A percentile compares a stretch with the other conserved stretches of the same genome.
Evolutionary conservation across 352 stramenopile genomes (phyloP).

Genomic region (Phytophthora niederhauseri): DNA sequence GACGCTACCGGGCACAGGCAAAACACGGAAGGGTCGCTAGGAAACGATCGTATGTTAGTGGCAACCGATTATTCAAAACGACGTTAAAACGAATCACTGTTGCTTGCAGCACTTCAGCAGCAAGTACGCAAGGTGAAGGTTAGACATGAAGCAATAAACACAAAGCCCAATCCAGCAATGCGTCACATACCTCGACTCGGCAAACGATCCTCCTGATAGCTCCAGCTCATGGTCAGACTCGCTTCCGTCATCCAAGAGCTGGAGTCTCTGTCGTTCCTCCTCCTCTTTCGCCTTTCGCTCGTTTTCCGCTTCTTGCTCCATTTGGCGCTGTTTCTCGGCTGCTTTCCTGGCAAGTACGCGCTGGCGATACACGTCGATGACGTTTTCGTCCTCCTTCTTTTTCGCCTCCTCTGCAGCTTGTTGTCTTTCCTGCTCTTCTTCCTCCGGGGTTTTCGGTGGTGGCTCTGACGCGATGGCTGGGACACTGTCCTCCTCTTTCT

Average conservation of each 20-base stretch:
- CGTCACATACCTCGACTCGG: not conserved
- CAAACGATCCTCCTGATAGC: not conserved
- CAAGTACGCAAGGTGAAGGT: not conserved
- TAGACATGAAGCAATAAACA: not conserved
- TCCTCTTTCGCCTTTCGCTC: constrained; percentile 51
- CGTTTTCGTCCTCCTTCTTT: constrained; percentile 59
- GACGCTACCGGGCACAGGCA: not conserved
- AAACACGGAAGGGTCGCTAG: constrained; percentile 27
- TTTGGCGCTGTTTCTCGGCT: constrained; percentile 61
- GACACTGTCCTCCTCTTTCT: not conserved
- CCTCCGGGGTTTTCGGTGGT: constrained; percentile 28
- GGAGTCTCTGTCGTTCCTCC: constrained; percentile 20
- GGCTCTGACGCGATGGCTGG: not conserved
- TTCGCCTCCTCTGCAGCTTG: constrained; percentile 53
- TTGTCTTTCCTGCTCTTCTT: constrained; percentile 42
- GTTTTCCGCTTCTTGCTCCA: constrained; percentile 48
- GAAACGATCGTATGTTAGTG: constrained; percentile 26
- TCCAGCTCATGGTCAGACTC: not conserved
- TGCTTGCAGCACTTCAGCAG: not conserved
- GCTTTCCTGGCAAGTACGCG: constrained; percentile 66
- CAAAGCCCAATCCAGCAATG: not conserved
- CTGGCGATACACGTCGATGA: constrained; percentile 70
- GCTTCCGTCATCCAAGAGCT: constrained; percentile 3
- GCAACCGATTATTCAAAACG: constrained; percentile 22
- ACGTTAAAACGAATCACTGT: not conserved